Percentiles rank a stretch among this genome's conserved stretches.
Conservation (phyloP, 805 yeast genomes). For the Candida rishiriensis region DNA sequence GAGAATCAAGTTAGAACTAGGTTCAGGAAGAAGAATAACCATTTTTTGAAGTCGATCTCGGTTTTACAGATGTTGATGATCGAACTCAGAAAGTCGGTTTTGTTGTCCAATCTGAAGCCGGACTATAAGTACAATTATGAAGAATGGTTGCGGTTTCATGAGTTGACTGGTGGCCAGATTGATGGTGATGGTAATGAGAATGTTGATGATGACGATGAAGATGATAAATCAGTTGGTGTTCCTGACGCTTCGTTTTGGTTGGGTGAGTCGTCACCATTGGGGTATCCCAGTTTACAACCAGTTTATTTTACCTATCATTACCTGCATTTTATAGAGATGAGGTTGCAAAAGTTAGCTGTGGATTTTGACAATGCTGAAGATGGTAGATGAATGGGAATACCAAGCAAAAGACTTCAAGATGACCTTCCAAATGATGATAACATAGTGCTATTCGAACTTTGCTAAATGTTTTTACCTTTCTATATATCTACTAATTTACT, state of each 20-base stretch:
- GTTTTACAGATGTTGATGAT: constrained; percentile 24
- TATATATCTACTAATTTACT: too few relatives aligned
- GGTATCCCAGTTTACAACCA: constrained; percentile 66
- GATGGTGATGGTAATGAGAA: constrained; percentile 2
- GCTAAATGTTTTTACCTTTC: too few relatives aligned
- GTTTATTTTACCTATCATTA: constrained; percentile 42
- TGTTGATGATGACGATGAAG: constrained; percentile 1
- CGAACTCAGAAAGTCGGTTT: constrained; percentile 28
- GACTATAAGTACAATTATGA: constrained; percentile 40
- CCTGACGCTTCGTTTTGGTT: constrained; percentile 51
- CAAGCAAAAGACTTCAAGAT: neutral
- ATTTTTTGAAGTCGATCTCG: constrained; percentile 16
- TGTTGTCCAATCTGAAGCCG: constrained; percentile 37
- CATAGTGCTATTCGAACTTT: too few relatives aligned
- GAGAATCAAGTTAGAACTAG: constrained; percentile 7
- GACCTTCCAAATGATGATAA: too few relatives aligned
- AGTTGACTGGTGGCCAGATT: constrained; percentile 25
- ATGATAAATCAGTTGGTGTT: too few relatives aligned
- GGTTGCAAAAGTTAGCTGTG: constrained; percentile 23
- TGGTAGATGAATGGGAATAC: constrained; percentile 1
- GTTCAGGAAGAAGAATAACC: constrained; percentile 25
- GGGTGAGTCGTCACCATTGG: constrained; percentile 59
- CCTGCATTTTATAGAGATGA: constrained; percentile 21
- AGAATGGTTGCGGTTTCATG: constrained; percentile 46
- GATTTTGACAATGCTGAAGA: constrained; percentile 18